Conservation (phyloP, 2,329 filamentous ascomycete species). For the Monilinia fructigena region DNA sequence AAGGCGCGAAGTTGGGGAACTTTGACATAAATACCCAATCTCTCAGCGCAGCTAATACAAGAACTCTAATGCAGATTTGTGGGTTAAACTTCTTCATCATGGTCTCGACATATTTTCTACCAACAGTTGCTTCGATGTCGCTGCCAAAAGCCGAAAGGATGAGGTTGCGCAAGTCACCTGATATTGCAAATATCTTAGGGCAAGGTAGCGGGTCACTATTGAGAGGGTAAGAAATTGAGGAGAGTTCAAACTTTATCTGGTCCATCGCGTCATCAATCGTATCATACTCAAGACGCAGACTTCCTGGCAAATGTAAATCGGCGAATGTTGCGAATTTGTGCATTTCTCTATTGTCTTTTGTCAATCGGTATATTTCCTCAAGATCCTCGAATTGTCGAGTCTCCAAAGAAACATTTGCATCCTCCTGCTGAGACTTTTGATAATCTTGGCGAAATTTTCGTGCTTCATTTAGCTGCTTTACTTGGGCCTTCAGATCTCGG, state of each 20-base stretch:
- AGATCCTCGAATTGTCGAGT: not conserved
- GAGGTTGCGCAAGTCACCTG: conserved; percentile 14
- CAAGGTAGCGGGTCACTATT: not conserved
- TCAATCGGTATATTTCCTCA: conserved; percentile 7
- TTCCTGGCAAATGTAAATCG: not conserved
- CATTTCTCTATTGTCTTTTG: conserved; percentile 11
- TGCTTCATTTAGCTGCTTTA: conserved; percentile 14
- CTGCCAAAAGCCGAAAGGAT: conserved; percentile 1
- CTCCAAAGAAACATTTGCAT: not conserved
- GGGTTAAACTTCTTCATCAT: not conserved
- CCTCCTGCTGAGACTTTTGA: not conserved
- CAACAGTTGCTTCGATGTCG: not conserved
- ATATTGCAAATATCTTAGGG: not conserved
- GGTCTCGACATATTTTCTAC: not conserved
- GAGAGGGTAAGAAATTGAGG: conserved; percentile 22
- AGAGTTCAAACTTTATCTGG: conserved; percentile 22
- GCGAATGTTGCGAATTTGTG: not conserved
- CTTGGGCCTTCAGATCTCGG: not conserved
- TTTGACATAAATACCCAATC: conserved; percentile 27
- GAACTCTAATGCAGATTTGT: conserved; percentile 11
- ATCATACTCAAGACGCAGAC: not conserved
- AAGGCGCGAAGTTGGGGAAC: conserved; percentile 24
- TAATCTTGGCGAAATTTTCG: not conserved
- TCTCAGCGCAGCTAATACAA: conserved; percentile 20
- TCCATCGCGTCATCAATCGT: conserved; percentile 11